Conservation (phyloP, 306 rosid species). For the Begonia masoniana region DNA sequence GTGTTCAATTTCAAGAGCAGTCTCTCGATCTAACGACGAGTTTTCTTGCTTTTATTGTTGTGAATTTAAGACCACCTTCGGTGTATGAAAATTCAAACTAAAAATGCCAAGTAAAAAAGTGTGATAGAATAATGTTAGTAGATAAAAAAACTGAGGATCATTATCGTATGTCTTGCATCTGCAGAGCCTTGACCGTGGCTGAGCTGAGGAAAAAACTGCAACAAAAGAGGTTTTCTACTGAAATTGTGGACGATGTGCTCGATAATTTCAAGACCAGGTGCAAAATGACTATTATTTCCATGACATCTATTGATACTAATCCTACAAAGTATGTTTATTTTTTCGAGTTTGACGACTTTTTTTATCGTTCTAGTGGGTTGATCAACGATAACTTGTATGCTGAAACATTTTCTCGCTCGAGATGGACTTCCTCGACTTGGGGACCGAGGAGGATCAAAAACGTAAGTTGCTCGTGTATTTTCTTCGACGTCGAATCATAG, state of each 20-base stretch:
- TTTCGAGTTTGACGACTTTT: slow-evolving; percentile 4
- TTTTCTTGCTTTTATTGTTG: not conserved
- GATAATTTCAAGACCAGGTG: slow-evolving; percentile 56
- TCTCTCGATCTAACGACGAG: not conserved
- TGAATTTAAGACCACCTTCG: not conserved
- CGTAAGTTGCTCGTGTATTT: slow-evolving; percentile 22
- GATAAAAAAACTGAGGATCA: not conserved
- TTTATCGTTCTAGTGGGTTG: slow-evolving; percentile 47
- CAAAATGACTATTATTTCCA: slow-evolving; percentile 12
- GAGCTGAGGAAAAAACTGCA: slow-evolving; percentile 65
- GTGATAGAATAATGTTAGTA: not conserved
- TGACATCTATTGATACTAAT: slow-evolving; percentile 1
- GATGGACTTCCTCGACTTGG: slow-evolving; percentile 91
- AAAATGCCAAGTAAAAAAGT: not conserved
- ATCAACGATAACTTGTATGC: slow-evolving; percentile 51
- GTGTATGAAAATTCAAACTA: not conserved
- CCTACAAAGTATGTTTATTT: not conserved
- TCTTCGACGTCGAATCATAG: too few relatives aligned
- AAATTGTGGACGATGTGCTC: slow-evolving; percentile 44
- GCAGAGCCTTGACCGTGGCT: slow-evolving; percentile 70
- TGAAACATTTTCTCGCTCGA: slow-evolving; percentile 57
- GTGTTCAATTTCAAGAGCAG: not conserved
- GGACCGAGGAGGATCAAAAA: slow-evolving; percentile 82
- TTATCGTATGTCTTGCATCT: slow-evolving; percentile 9
- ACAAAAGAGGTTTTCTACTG: slow-evolving; percentile 38